Evolutionary conservation across 2,329 filamentous ascomycete species (phyloP), one percentile per base, ranked within the genome.

Genomic region (Botryotinia convoluta): DNA sequence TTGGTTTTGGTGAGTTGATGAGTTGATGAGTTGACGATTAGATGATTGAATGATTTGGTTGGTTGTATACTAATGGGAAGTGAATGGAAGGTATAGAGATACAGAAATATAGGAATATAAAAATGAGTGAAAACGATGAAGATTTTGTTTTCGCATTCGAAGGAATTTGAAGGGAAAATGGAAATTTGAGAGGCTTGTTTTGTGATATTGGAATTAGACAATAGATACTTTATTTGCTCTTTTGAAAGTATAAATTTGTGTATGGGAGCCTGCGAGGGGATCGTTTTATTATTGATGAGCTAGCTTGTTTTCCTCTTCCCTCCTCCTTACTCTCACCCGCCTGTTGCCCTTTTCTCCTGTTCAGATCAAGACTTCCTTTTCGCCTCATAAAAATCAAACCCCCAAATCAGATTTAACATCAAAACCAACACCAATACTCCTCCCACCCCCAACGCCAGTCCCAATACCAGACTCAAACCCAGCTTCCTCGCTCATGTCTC

Each of bases 321-420:
- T 45, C 0, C 3, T 22, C 4, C 12, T n/a, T 4, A 8, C 4
- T 9, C 22, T 51, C 4, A 1, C 0, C 5, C 14, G 0, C 12
- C 5, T 1, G 48, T 0, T n/a, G n/a, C 5, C 26, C 48, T n/a
- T 51, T 54, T n/a, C 12, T n/a, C 1, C 14, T 2, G 12, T 54
- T n/a, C 0, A 16, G 12, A 54, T 54, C 26, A 7, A n/a, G 1
- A 6, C 5, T 54, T 5, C 12, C 0, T 16, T n/a, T 7, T n/a
- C 5, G 48, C 26, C 12, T 54, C 2, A n/a, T 14, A 12, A 54
- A n/a, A 54, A 12, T 3, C 1, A 16, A 14, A 14, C 0, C 5
- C 26, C 10, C 5, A n/a, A 7, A 54, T n/a, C n/a, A n/a, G n/a
- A n/a, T n/a, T n/a, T 0, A 45, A 45, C 6, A 8, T 12, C 2